Evolutionary conservation across 495 filamentous ascomycete species (phyloP), one percentile per base, ranked within the genome.

Genomic region (Hyaloscypha variabilis): DNA sequence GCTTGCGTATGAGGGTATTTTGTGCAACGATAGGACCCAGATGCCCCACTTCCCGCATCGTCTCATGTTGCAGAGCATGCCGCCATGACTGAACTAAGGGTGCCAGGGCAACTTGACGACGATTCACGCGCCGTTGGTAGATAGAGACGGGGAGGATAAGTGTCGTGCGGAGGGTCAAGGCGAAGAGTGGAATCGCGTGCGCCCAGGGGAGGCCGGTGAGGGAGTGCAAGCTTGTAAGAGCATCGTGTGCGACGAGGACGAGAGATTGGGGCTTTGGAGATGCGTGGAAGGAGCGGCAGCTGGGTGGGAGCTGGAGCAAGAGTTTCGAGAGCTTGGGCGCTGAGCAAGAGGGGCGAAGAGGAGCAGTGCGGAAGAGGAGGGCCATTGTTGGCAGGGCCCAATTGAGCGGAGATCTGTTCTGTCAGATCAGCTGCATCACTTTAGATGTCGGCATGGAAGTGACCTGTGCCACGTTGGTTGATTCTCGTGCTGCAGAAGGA

Each of bases 121-220:
- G 68, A 67, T 71, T 24, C 60, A 80, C 71, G 64, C 63, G 64
- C 62, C 76, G 80, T 61, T 77, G 75, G 73, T 86, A 91, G 49
- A 87, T 67, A 23, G 82, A 76, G 3, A 90, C 64, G 0, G 90
- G 91, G 3, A 88, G 70, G 50, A 87, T 85, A 68, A 89, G 71
- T 34, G 78, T 58, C 31, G 82, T 77, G 61, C 88, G 87, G 56
- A 94, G 77, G 54, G 84, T 42, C 3, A 92, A 60, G 1, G 91
- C 90, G 1, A 90, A 80, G 60, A 91, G 78, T 0, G 93, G 92
- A 60, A 97, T 84, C 28, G 86, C 82, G 10, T 84, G 69, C 55
- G 75, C 86, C 92, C 92, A 96, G 65, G 92, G 85, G 3, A 90
- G 81, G 53, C 80, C 77, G 28, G 83, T 85, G 68, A 78, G 17